phyloP scores from a whole-genome alignment of 2,329 filamentous ascomycete genomes.

The Stromatinia cepivora region DNA sequence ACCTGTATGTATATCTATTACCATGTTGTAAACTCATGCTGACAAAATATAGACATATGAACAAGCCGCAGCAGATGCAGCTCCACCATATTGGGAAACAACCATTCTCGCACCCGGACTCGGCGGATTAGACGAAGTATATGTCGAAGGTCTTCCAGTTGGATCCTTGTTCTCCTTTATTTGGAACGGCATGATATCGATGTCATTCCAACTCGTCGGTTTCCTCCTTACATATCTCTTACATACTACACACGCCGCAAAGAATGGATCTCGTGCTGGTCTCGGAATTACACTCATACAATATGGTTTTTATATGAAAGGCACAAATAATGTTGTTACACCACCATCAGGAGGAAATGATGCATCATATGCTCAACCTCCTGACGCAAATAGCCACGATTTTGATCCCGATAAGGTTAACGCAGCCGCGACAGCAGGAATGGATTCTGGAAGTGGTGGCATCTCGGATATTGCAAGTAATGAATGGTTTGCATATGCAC shows the following conservation, averaged over 20 bases:
- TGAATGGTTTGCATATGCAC: slow-evolving; percentile 86
- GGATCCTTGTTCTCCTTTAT: slow-evolving; percentile 84
- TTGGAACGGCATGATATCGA: slow-evolving; percentile 95
- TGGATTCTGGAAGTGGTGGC: slow-evolving; percentile 46
- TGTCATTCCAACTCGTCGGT: slow-evolving; percentile 94
- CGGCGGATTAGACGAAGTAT: slow-evolving; percentile 89
- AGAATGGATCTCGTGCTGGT: slow-evolving; percentile 92
- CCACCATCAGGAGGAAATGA: slow-evolving; percentile 45
- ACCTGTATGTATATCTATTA: slow-evolving; percentile 65
- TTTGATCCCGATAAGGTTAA: slow-evolving; percentile 75
- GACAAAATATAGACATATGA: slow-evolving; percentile 74
- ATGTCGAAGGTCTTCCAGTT: slow-evolving; percentile 92
- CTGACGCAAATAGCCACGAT: slow-evolving; percentile 85
- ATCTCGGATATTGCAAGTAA: slow-evolving; percentile 64
- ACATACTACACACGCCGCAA: slow-evolving; percentile 96
- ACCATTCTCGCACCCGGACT: slow-evolving; percentile 93
- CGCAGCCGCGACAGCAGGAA: slow-evolving; percentile 43
- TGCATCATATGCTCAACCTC: slow-evolving; percentile 66
- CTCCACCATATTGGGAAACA: slow-evolving; percentile 98
- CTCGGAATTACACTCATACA: slow-evolving; percentile 94
- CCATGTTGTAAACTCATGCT: slow-evolving; percentile 21
- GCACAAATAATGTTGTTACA: slow-evolving; percentile 48
- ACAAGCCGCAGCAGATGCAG: slow-evolving; percentile 93
- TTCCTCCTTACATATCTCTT: slow-evolving; percentile 97
- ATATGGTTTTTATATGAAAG: slow-evolving; percentile 95